Conservation (phyloP, 371 early-diverging fungal species). For the Mortierella polycephala region DNA sequence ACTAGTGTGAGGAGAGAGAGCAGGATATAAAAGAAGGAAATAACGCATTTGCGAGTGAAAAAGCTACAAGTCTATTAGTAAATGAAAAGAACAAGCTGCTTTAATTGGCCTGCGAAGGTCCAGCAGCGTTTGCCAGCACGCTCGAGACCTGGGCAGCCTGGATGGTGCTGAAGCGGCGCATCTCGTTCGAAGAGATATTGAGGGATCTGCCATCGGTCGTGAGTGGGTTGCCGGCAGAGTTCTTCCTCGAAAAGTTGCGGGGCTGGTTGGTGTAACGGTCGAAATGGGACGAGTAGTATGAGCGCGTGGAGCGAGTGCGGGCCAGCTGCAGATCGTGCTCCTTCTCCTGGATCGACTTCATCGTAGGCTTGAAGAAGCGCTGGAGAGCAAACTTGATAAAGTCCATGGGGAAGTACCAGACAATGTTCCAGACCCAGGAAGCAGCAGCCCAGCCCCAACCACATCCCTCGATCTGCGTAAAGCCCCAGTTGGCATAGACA, state of each 20-base stretch:
- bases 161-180: slow-evolving; percentile 66
- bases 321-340: slow-evolving; percentile 56
- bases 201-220: slow-evolving; percentile 62
- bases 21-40: not conserved
- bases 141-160: slow-evolving; percentile 63
- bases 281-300: slow-evolving; percentile 65
- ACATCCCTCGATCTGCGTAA: slow-evolving; percentile 66
- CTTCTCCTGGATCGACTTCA: slow-evolving; percentile 57
- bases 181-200: slow-evolving; percentile 58
- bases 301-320: slow-evolving; percentile 65
- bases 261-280: slow-evolving; percentile 57
- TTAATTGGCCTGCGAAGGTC: slow-evolving; percentile 26
- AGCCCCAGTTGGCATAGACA: slow-evolving; percentile 71
- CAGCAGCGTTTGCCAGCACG: slow-evolving; percentile 37
- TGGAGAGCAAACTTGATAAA: slow-evolving; percentile 81
- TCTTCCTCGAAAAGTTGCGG: slow-evolving; percentile 61
- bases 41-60: not conserved
- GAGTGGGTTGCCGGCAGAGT: slow-evolving; percentile 56
- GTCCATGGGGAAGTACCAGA: slow-evolving; percentile 81
- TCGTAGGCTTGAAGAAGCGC: slow-evolving; percentile 61
- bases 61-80: not conserved
- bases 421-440: slow-evolving; percentile 83
- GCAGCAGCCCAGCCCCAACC: slow-evolving; percentile 72
- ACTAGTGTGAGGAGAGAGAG: too few species aligned
- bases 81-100: slow-evolving; percentile 2